phyloP scores from a whole-genome alignment of 192 early-diverging fungal species.

The Coemansia sp. region DNA sequence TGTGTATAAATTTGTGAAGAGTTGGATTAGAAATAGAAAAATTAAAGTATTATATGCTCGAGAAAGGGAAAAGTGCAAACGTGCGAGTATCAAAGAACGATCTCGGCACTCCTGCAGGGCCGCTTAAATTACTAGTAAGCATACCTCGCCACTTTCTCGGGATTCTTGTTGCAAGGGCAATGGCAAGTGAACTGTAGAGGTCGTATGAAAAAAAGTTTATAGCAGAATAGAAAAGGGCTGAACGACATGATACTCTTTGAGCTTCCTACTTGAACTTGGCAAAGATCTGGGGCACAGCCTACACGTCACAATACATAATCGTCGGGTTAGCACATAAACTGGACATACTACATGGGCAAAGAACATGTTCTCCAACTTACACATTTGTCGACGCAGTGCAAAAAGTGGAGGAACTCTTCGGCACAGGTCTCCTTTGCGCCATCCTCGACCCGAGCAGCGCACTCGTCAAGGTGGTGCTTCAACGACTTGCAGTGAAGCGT shows the following conservation, averaged over 20 bases:
- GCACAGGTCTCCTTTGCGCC: slow-evolving; percentile 73
- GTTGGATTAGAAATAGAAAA: background rate
- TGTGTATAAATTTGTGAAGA: background rate
- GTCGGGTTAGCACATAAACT: background rate
- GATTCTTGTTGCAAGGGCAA: background rate
- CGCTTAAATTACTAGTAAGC: background rate
- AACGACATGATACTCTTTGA: background rate
- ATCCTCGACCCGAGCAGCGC: slow-evolving; percentile 71
- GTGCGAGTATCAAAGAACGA: background rate
- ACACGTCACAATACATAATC: slow-evolving; percentile 6
- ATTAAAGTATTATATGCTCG: slow-evolving; percentile 2
- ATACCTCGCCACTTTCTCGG: background rate
- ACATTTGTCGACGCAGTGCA: slow-evolving; percentile 79
- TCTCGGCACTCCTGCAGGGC: background rate
- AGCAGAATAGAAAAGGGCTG: background rate
- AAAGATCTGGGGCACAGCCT: slow-evolving; percentile 67
- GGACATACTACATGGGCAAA: background rate
- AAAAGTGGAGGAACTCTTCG: slow-evolving; percentile 80
- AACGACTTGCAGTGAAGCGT: slow-evolving; percentile 63
- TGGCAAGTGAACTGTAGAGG: background rate
- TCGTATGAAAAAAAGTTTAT: background rate
- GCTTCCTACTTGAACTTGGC: slow-evolving; percentile 56
- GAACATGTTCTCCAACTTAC: slow-evolving; percentile 57
- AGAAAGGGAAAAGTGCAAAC: background rate
- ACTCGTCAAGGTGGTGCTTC: slow-evolving; percentile 77